These are phyloP conservation scores for Lepraria neglecta DNA, from an alignment of 495 filamentous ascomycete genomes.

Conservation along the genomic window DNA sequence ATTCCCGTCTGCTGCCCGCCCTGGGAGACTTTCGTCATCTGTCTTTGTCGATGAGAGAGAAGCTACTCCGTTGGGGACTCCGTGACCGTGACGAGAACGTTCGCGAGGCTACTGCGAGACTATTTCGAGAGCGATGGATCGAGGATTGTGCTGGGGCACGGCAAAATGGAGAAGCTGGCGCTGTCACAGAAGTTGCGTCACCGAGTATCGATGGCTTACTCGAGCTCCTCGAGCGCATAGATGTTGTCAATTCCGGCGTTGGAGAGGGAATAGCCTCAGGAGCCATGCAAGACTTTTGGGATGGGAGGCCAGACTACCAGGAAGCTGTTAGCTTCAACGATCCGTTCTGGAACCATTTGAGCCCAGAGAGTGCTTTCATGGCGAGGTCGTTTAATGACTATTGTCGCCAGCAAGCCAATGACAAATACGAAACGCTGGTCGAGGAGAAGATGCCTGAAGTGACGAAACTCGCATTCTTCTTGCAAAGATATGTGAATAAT, in stretches of 20 bases:
- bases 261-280: constrained; percentile 86
- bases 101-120: constrained; percentile 77
- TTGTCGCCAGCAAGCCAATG: constrained; percentile 64
- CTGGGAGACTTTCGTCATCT: constrained; percentile 95
- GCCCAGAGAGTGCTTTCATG: constrained; percentile 79
- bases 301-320: constrained; percentile 83
- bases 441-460: constrained; percentile 96
- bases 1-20: constrained; percentile 78
- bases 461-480: constrained; percentile 74
- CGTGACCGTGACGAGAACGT: constrained; percentile 94
- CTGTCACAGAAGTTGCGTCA: constrained; percentile 43
- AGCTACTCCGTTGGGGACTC: constrained; percentile 90
- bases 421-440: constrained; percentile 61
- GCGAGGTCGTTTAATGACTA: constrained; percentile 90
- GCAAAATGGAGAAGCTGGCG: constrained; percentile 40
- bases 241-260: constrained; percentile 80
- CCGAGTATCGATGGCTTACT: constrained; percentile 71
- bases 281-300: constrained; percentile 95
- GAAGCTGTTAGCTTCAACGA: constrained; percentile 77
- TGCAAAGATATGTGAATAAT: constrained; percentile 70
- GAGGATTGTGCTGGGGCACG: constrained; percentile 76
- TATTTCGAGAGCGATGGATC: constrained; percentile 94
- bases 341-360: constrained; percentile 79
- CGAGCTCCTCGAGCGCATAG: constrained; percentile 89
- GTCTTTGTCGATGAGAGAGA: constrained; percentile 91